A percentile compares a stretch with the other conserved stretches of the same genome.
These are phyloP conservation scores for Helichrysum umbraculigerum DNA, from an alignment of 129 eudicot genomes.

Conservation along the genomic window DNA sequence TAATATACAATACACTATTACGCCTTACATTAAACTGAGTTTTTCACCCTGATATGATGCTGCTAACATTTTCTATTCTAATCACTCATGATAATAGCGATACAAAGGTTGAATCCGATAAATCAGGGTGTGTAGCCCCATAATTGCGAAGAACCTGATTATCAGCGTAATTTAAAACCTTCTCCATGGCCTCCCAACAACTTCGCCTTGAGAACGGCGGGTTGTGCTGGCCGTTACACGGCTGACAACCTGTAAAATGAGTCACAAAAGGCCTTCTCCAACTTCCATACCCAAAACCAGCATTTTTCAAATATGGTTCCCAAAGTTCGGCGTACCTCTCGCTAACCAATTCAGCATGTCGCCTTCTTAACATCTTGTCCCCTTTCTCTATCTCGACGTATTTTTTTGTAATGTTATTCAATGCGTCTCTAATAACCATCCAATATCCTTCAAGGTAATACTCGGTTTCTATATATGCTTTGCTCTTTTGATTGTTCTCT, in stretches of 20 bases:
- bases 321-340: slow-evolving; percentile 41
- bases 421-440: slow-evolving; percentile 49
- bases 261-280: slow-evolving; percentile 60
- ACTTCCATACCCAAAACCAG: slow-evolving; percentile 40
- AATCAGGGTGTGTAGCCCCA: slow-evolving; percentile 46
- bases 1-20: no score
- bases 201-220: slow-evolving; percentile 29
- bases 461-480: slow-evolving; percentile 46
- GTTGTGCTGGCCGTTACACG: slow-evolving; percentile 53
- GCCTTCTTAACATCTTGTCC: slow-evolving; percentile 39
- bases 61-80: neutral
- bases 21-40: no score
- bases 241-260: slow-evolving; percentile 63
- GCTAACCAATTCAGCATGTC: slow-evolving; percentile 49
- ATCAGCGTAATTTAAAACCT: slow-evolving; percentile 54
- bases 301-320: slow-evolving; percentile 37
- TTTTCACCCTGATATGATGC: no score
- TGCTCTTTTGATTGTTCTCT: slow-evolving; percentile 35
- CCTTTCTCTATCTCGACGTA: slow-evolving; percentile 32
- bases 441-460: slow-evolving; percentile 75
- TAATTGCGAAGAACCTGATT: slow-evolving; percentile 55
- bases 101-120: slow-evolving; percentile 33
- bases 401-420: slow-evolving; percentile 30
- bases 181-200: slow-evolving; percentile 46
- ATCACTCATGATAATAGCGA: slow-evolving; percentile 35